A percentile compares a stretch with the other conserved stretches of the same genome.
Evolutionary conservation across 2,329 filamentous ascomycete genomes (phyloP).

Genomic region (Acrocalymma vagum): DNA sequence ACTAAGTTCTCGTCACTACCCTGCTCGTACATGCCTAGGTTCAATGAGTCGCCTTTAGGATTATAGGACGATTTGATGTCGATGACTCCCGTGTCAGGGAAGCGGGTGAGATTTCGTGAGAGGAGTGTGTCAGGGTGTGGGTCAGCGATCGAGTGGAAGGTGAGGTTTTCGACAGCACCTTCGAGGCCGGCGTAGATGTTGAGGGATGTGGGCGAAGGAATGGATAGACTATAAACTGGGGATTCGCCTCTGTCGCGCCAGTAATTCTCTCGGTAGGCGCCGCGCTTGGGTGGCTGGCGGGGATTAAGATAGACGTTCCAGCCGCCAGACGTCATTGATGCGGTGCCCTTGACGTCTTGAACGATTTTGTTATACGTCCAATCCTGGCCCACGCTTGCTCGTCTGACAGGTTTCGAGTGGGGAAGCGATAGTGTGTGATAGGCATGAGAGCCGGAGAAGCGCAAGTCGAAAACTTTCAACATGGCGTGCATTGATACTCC

Average conservation of each 20-base stretch:
- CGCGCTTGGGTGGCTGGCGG: constrained; percentile 25
- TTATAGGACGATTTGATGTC: constrained; percentile 43
- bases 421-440: constrained; percentile 46
- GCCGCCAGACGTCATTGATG: constrained; percentile 28
- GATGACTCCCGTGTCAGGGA: constrained; percentile 15
- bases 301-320: constrained; percentile 60
- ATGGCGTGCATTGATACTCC: constrained; percentile 66
- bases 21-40: constrained; percentile 59
- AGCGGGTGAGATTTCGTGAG: constrained; percentile 21
- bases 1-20: constrained; percentile 35
- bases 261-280: constrained; percentile 23
- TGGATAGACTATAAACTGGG: constrained; percentile 58
- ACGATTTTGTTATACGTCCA: constrained; percentile 25
- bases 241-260: constrained; percentile 40
- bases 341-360: constrained; percentile 2
- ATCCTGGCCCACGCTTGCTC: constrained; percentile 8
- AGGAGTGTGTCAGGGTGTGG: constrained; percentile 53
- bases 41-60: constrained; percentile 46
- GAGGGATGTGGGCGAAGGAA: constrained; percentile 53
- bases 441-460: constrained; percentile 55
- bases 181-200: constrained; percentile 59
- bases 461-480: constrained; percentile 70
- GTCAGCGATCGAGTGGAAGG: constrained; percentile 54
- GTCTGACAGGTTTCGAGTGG: constrained; percentile 7
- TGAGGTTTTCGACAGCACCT: constrained; percentile 53